These are phyloP conservation scores for Zizania palustris DNA, from an alignment of 202 grass and related monocot genomes.

Conservation along the genomic window DNA sequence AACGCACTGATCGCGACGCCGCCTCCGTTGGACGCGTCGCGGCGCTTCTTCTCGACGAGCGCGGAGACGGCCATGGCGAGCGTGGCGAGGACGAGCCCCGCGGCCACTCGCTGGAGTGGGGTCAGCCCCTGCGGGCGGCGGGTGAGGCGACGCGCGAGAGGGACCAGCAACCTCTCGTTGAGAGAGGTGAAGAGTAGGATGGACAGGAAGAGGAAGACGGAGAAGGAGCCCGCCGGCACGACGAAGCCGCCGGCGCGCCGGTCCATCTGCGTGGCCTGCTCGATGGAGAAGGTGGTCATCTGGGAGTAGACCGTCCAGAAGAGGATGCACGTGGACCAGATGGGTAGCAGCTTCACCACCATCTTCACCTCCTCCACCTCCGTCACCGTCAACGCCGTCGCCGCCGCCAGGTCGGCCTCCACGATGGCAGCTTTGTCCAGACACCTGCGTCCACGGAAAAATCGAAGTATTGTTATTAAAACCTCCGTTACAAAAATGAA, in stretches of 20 bases:
- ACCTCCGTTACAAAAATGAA: neutral
- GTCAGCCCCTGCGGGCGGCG: slow-evolving; percentile 44
- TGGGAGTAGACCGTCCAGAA: slow-evolving; percentile 69
- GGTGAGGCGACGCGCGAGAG: slow-evolving; percentile 46
- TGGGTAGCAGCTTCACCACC: slow-evolving; percentile 52
- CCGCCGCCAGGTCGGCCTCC: neutral
- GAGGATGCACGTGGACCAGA: slow-evolving; percentile 65
- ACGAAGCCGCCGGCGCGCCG: slow-evolving; percentile 36
- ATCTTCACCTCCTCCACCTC: slow-evolving; percentile 66
- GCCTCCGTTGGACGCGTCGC: neutral
- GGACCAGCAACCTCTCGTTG: slow-evolving; percentile 64
- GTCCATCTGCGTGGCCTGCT: slow-evolving; percentile 66
- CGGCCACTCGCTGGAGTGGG: slow-evolving; percentile 53
- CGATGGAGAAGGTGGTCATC: slow-evolving; percentile 64
- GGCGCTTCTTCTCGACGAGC: slow-evolving; percentile 44
- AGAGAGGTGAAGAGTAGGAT: slow-evolving; percentile 65
- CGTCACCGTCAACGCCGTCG: slow-evolving; percentile 30
- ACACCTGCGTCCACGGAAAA: slow-evolving; percentile 30
- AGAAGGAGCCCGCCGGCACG: slow-evolving; percentile 55
- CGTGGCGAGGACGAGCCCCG: slow-evolving; percentile 52
- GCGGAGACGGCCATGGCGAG: slow-evolving; percentile 58
- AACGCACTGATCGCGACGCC: slow-evolving; percentile 38
- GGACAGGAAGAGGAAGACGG: slow-evolving; percentile 60
- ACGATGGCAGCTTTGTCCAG: slow-evolving; percentile 54
- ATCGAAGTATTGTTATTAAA: neutral